phyloP scores from a whole-genome alignment of 2,329 filamentous ascomycete species.

The Pestalotiopsis sp. region DNA sequence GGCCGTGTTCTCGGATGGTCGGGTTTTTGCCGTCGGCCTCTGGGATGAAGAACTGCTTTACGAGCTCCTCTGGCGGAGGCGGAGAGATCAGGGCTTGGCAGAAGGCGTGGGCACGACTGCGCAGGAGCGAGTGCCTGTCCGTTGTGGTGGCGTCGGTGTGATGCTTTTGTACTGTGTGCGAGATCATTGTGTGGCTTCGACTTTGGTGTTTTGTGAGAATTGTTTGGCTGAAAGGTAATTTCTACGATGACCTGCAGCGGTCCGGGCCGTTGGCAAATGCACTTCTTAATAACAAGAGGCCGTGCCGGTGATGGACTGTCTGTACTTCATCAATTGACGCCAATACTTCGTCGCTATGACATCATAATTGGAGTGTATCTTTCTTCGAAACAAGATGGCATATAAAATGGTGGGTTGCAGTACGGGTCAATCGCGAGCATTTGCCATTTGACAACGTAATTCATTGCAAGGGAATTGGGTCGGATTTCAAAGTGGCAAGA shows the following conservation, averaged over 20 bases:
- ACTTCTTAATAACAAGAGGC: not conserved
- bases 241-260: not conserved
- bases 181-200: constrained; percentile 11
- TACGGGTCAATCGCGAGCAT: not conserved
- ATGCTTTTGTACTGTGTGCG: constrained; percentile 9
- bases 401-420: not conserved
- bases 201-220: not conserved
- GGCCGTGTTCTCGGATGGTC: constrained; percentile 16
- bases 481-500: not conserved
- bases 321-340: not conserved
- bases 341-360: constrained; percentile 10
- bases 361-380: not conserved
- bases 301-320: not conserved
- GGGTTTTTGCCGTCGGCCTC: constrained; percentile 10
- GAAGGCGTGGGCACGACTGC: constrained; percentile 16
- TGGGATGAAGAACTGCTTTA: constrained; percentile 16
- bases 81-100: constrained; percentile 13
- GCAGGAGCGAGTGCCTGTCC: constrained; percentile 7
- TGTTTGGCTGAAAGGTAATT: not conserved
- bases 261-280: not conserved
- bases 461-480: not conserved
- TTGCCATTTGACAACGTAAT: not conserved
- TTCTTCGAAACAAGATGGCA: not conserved
- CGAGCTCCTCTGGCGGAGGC: constrained; percentile 9
- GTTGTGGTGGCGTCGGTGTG: not conserved